phyloP scores from a whole-genome alignment of 2,329 filamentous ascomycete species.

The Pyrenochaeta sp. region DNA sequence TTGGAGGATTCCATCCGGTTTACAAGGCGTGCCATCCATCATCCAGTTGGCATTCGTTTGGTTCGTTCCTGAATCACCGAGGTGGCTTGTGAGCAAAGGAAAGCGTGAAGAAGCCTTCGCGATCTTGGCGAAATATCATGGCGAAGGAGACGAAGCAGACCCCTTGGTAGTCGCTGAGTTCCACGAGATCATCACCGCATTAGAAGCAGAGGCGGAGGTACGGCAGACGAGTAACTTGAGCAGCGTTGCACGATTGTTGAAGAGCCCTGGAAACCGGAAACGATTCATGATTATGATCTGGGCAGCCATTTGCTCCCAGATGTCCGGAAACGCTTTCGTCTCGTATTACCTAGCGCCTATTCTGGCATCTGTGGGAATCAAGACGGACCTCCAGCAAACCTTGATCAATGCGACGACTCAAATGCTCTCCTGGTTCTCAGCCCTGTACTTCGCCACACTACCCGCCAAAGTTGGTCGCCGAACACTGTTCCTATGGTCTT shows the following conservation, averaged over 20 bases:
- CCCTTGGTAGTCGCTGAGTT: conserved; percentile 25
- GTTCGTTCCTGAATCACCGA: conserved; percentile 62
- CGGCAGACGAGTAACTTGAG: conserved; percentile 14
- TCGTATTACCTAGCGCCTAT: conserved; percentile 23
- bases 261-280: conserved; percentile 25
- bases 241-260: conserved; percentile 23
- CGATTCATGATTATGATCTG: conserved; percentile 21
- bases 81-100: conserved; percentile 20
- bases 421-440: conserved; percentile 48
- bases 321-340: conserved; percentile 21
- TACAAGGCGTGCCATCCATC: conserved; percentile 66
- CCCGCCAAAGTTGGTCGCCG: conserved; percentile 53
- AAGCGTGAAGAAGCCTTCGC: conserved; percentile 14
- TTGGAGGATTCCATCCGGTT: conserved; percentile 69
- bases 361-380: conserved; percentile 27
- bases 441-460: conserved; percentile 47
- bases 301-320: conserved; percentile 25
- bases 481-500: conserved; percentile 52
- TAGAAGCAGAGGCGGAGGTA: conserved; percentile 15
- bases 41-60: conserved; percentile 69
- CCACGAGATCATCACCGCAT: conserved; percentile 22
- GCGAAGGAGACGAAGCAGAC: conserved; percentile 19
- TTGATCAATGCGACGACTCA: conserved; percentile 49
- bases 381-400: conserved; percentile 37
- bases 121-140: conserved; percentile 22